Evolutionary conservation across 352 stramenopile genomes (phyloP), one percentile per base, ranked within the genome.

Genomic region (Globisporangium acanthophoron): DNA sequence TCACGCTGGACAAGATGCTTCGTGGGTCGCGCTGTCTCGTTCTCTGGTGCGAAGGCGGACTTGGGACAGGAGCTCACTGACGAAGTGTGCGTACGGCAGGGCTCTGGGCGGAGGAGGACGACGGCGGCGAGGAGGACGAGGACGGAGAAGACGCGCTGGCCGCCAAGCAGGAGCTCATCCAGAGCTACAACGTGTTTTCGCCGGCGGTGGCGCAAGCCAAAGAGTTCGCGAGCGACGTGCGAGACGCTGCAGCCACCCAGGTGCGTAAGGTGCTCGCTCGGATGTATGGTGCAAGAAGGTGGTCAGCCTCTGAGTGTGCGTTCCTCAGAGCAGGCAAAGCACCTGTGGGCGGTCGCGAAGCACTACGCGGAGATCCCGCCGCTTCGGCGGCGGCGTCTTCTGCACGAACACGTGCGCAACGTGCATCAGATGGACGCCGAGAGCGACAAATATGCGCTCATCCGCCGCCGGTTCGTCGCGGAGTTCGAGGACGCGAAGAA

Each of bases 1-100:
- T 90, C 44, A 83, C 78, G 0, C 85, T 90, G 71, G 75, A 77
- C 3, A 90, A 90, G 63, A 92, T 92, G 80, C 60, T 81, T 12
- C 73, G 80, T 90, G 50, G 35, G 78, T 68, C 12, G 8, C 6
- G 12, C 15, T 29, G 18, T 37, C n/a, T 7, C 57, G 12, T 9
- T 18, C 13, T 35, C 35, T 0, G 27, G 9, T 49, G n/a, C 29
- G 18, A 35, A 15, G 24, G 13, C 35, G 0, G 11, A 15, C 8
- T 15, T 15, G 35, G 35, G 8, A 15, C 8, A 15, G 8, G 35
- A 40, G 0, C 35, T 58, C 13, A 41, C 16, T 52, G 7, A 12
- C 3, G 5, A 39, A 9, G 47, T 62, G 5, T 49, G 18, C 13
- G 35, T 40, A 15, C 11, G 48, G 3, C 20, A 92, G 82, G 81